Percentiles rank a stretch among this genome's conserved stretches.
These are phyloP conservation scores for Pouteria glomerata DNA, from an alignment of 148 eudicot species.

Conservation along the genomic window DNA sequence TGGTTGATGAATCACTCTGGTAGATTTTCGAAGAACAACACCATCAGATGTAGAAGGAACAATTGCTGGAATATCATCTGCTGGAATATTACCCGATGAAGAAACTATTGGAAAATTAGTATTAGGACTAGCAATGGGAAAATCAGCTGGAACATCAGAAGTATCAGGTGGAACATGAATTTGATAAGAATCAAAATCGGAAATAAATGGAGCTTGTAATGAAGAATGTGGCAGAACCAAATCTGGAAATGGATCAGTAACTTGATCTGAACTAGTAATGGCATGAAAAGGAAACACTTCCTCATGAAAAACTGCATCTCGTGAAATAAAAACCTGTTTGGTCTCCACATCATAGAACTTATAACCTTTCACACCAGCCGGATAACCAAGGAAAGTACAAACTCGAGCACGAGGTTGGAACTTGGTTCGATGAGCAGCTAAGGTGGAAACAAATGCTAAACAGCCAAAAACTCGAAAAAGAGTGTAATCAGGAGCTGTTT, in stretches of 20 bases:
- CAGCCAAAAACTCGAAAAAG: neutral
- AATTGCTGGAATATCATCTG: neutral
- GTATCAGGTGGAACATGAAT: neutral
- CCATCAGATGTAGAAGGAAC: too few relatives aligned
- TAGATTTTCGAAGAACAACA: neutral
- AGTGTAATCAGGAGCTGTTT: neutral
- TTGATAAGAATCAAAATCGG: neutral
- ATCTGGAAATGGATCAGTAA: neutral
- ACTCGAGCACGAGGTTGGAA: neutral
- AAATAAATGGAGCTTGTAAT: too few relatives aligned
- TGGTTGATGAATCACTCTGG: neutral
- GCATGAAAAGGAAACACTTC: neutral
- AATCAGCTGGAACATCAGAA: neutral
- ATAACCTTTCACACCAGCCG: neutral
- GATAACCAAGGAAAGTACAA: constrained; percentile 3
- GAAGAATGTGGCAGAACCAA: neutral
- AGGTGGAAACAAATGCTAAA: neutral
- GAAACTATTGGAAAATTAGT: neutral
- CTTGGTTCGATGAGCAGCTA: neutral
- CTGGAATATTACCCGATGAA: neutral
- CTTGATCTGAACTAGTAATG: neutral
- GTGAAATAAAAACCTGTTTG: neutral
- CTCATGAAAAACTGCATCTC: neutral
- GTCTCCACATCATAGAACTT: neutral
- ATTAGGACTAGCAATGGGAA: neutral